Base-by-base conservation (phyloP, 306 rosid genomes). In the Boehmeria nivea region DNA sequence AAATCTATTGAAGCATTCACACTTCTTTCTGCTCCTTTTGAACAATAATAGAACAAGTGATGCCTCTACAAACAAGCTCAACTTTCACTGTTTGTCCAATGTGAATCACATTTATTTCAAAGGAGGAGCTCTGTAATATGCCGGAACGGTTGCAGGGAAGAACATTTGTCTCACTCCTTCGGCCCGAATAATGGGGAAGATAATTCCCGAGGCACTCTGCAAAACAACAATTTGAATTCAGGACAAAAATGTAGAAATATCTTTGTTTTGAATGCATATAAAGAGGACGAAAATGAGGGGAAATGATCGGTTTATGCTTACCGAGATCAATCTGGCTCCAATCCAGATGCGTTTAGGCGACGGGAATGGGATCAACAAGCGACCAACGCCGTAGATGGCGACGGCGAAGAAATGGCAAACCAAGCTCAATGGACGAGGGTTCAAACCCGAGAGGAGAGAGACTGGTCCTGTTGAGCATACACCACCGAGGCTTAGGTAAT, bases 101-200 rank as follows among this genome's bases (percentile, higher is more conserved):
- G 25, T 43, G 40, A 12, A 38, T 47, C 14, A 54, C 63, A 20
- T 43, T 58, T 56, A 17, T 43, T 72, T 43, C 22, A 59, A 39
- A n/a, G 80, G 80, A 16, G 90, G 83, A 12, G 76, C 65, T 67
- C 97, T 78, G 75, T 90, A 83, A 75, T 86, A 90, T 27, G 97
- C 88, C 14, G 90, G 88, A 49, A 86, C 77, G 0, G 88, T 83
- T 2, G 70, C 88, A 3, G 97, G 94, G 51, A 90, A 86, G 78
- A 90, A 86, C 97, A 90, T 90, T 62, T 90, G 97, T 44, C 95
- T 80, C 3, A 86, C 80, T 65, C 97, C 97, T 82, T 86, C 97
- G 6, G 97, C 97, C 81, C 78, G 84, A 18, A 90, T 81, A 45
- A 90, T 90, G 46, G 97, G 97, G 38, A 80, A 74, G 56, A 90